Evolutionary conservation across 1,139 yeast genomes (phyloP), one percentile per base, ranked within the genome.

Genomic region (Hansenula lynferdii): DNA sequence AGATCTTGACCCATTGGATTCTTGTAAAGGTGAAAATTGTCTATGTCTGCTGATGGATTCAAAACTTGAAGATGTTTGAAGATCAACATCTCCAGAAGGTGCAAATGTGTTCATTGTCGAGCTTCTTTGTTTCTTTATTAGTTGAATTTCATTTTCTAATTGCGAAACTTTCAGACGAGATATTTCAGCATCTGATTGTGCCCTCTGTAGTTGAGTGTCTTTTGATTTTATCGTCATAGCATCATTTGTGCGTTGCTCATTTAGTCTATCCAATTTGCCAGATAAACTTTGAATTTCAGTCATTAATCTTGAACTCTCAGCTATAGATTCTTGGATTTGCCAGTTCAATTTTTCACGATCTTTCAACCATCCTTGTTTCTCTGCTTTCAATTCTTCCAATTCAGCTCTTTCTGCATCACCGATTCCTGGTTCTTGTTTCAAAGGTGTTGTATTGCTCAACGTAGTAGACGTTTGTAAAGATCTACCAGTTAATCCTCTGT

Each of bases 121-220:
- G 60, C 31, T 37, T 37, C 40, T 60, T 40, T 50, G 51, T 31
- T 47, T 52, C 59, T 67, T 65, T 10, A 69, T 59, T 57, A 69
- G 57, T 45, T 72, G 78, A 31, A 75, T 60, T 31, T 75, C 74
- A 42, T 67, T 69, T 51, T 80, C 82, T 35, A 79, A 57, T 44
- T 72, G 76, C 21, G 68, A 55, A 8, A 75, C 67, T 47, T 72
- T 69, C 22, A 68, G 56, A 43, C 71, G 70, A 9, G 77, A 64
- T 37, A 68, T 70, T 35, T 80, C 87, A 35, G 78, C 59, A 48
- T 84, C 92, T 36, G 79, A 72, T 37, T 67, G 72, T 16, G 77
- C 64, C 34, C 90, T 62, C 28, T 71, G 66, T 6, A 83, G 61
- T 51, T 80, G 87, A 0, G 84, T 75, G 38, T 83, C 92, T 47